Evolutionary conservation across 495 filamentous ascomycete species (phyloP).

Genomic region (Xylaria palmicola): DNA sequence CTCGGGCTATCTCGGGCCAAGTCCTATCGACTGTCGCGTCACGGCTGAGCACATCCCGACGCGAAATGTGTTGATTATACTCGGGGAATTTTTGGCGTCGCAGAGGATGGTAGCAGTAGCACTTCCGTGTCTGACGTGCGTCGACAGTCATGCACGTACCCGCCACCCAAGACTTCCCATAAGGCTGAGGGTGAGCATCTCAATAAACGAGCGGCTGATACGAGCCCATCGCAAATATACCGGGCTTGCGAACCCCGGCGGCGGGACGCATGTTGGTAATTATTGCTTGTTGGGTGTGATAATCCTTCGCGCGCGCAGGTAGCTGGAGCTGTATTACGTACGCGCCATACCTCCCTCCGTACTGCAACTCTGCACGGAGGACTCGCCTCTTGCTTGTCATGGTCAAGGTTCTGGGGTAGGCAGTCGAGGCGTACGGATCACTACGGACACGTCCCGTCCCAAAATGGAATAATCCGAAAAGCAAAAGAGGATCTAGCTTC

Average conservation of each 20-base stretch:
- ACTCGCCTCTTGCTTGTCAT: neutral
- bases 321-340: too few species aligned
- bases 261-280: too few species aligned
- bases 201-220: neutral
- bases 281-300: too few species aligned
- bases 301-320: too few species aligned
- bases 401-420: neutral
- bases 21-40: neutral
- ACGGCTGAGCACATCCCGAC: too few species aligned
- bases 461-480: neutral
- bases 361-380: too few species aligned
- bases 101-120: constrained; percentile 7
- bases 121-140: constrained; percentile 15
- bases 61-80: too few species aligned
- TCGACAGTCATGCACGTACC: constrained; percentile 12
- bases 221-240: neutral
- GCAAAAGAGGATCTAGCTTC: constrained; percentile 3
- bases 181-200: constrained; percentile 11
- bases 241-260: neutral
- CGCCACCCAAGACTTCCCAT: constrained; percentile 8
- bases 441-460: neutral
- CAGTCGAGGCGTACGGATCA: neutral
- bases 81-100: neutral
- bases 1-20: too few species aligned
- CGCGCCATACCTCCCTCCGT: too few species aligned